phyloP scores from a whole-genome alignment of 2,329 filamentous ascomycete genomes.

The Penicillium expansum region DNA sequence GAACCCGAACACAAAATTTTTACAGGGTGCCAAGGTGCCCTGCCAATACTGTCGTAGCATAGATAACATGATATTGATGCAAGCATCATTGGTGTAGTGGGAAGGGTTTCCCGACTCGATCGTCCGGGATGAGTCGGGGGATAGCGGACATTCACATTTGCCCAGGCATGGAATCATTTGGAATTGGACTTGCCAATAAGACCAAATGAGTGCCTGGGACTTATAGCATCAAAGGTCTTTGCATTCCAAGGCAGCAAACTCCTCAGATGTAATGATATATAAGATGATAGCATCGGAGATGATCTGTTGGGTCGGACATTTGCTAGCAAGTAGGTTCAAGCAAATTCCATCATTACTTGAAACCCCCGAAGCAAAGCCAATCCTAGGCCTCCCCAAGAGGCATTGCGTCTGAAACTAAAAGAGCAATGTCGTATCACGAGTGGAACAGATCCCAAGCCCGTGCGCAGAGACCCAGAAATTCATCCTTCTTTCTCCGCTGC shows the following conservation, averaged over 20 bases:
- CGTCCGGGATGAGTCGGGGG: constrained; percentile 12
- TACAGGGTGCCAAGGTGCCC: background rate
- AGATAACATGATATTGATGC: constrained; percentile 24
- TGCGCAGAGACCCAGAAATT: constrained; percentile 82
- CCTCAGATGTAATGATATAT: background rate
- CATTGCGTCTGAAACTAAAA: background rate
- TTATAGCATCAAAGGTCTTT: background rate
- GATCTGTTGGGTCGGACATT: background rate
- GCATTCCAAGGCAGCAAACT: background rate
- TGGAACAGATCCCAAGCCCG: constrained; percentile 97
- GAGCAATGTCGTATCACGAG: constrained; percentile 56
- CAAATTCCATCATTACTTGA: constrained; percentile 10
- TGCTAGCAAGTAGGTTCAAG: background rate
- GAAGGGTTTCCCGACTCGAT: constrained; percentile 8
- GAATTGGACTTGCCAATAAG: background rate
- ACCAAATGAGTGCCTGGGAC: background rate
- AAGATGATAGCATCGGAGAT: background rate
- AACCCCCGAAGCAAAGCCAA: background rate
- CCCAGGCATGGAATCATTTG: background rate
- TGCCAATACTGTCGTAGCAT: constrained; percentile 17
- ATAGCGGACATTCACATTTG: constrained; percentile 1
- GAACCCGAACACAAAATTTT: constrained; percentile 16
- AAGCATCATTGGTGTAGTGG: constrained; percentile 20
- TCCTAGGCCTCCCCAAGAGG: background rate
- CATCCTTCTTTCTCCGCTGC: constrained; percentile 81